These are phyloP conservation scores for Picea glauca DNA, from an alignment of 75 land plant genomes.

Conservation along the genomic window DNA sequence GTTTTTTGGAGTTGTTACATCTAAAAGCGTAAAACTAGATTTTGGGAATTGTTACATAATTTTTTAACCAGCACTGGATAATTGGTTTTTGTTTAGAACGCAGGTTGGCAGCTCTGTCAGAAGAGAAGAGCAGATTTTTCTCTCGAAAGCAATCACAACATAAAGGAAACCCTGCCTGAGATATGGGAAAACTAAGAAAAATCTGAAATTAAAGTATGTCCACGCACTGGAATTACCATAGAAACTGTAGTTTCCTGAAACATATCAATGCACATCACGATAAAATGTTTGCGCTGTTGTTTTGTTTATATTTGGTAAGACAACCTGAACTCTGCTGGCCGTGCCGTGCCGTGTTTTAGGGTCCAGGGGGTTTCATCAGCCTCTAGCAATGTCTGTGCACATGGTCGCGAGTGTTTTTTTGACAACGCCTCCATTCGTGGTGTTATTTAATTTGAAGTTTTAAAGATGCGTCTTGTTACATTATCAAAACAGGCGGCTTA, in stretches of 20 bases:
- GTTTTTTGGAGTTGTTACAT: too few relatives aligned
- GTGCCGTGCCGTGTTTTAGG: not conserved
- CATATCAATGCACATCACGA: not conserved
- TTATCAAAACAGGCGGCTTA: too few relatives aligned
- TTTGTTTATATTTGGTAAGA: not conserved
- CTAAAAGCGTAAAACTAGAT: too few relatives aligned
- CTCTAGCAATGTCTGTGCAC: not conserved
- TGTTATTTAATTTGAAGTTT: too few relatives aligned
- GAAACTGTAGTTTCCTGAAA: constrained; percentile 52
- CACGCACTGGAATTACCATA: constrained; percentile 34
- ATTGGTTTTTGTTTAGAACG: not conserved
- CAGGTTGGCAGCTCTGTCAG: constrained; percentile 61
- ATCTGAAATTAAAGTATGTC: constrained; percentile 18
- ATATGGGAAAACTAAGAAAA: constrained; percentile 53
- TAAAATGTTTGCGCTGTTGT: not conserved
- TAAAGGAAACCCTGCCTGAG: constrained; percentile 68
- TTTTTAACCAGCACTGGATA: not conserved
- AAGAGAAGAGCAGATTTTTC: constrained; percentile 63
- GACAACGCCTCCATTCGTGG: too few relatives aligned
- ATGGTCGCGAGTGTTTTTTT: too few relatives aligned
- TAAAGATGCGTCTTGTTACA: too few relatives aligned
- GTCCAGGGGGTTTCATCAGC: not conserved
- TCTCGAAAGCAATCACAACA: constrained; percentile 72
- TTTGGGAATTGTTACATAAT: too few relatives aligned
- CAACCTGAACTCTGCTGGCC: not conserved